These are phyloP conservation scores for Geosmithia putterillii DNA, from an alignment of 2,329 filamentous ascomycete genomes.

Conservation along the genomic window DNA sequence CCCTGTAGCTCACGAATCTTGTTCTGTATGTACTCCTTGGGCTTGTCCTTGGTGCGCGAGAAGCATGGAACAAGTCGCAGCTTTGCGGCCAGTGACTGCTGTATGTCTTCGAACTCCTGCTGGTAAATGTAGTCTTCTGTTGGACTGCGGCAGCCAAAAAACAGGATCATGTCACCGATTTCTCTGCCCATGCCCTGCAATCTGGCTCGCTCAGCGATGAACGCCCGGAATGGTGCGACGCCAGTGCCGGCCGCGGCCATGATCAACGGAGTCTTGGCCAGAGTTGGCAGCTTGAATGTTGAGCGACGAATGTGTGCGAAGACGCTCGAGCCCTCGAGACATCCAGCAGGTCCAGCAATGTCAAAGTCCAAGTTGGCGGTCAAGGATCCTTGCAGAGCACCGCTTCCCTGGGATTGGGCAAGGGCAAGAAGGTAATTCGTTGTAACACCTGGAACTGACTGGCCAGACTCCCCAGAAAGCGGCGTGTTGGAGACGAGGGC, in stretches of 20 bases:
- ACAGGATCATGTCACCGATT: conserved; percentile 3
- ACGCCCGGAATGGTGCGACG: conserved; percentile 21
- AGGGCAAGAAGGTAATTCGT: conserved; percentile 12
- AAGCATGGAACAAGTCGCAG: background rate
- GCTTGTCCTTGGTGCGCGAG: no score
- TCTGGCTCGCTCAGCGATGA: conserved; percentile 5
- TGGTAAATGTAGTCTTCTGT: background rate
- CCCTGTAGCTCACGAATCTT: background rate
- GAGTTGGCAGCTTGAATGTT: conserved; percentile 28
- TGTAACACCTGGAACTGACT: conserved; percentile 9
- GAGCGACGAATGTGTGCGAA: conserved; percentile 19
- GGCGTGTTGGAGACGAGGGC: conserved; percentile 8
- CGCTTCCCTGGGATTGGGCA: background rate
- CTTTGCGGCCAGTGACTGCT: background rate
- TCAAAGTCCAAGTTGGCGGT: no score
- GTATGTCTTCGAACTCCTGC: background rate
- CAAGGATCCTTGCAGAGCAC: background rate
- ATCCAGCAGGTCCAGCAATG: conserved; percentile 1
- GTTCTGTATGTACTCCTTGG: conserved; percentile 3
- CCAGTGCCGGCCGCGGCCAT: conserved; percentile 11
- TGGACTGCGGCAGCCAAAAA: conserved; percentile 9
- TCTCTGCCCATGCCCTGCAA: conserved; percentile 4
- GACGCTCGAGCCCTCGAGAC: conserved; percentile 12
- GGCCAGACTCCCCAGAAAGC: conserved; percentile 5
- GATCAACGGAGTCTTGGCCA: conserved; percentile 22